phyloP scores from a whole-genome alignment of 2,329 filamentous ascomycete genomes.

The Didymella pinodella region DNA sequence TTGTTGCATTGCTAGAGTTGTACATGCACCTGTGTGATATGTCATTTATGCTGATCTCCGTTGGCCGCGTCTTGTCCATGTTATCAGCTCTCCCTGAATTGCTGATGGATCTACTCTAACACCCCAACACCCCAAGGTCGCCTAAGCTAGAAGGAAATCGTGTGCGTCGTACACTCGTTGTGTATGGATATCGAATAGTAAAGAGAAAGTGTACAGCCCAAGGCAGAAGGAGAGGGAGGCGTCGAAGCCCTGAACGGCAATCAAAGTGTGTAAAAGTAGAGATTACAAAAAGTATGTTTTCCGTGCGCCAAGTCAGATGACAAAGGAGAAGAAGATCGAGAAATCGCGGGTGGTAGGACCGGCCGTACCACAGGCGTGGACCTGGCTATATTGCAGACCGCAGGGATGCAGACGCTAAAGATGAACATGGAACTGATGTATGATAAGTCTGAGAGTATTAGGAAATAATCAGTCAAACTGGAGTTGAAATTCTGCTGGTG shows the following conservation, averaged over 20 bases:
- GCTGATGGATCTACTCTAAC: background rate
- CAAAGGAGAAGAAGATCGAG: conserved; percentile 19
- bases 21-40: conserved; percentile 5
- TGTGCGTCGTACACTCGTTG: conserved; percentile 39
- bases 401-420: conserved; percentile 27
- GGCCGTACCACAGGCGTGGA: conserved; percentile 30
- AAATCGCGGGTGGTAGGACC: conserved; percentile 33
- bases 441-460: conserved; percentile 1
- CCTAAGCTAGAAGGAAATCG: conserved; percentile 26
- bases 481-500: conserved; percentile 32
- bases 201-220: conserved; percentile 2
- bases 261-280: conserved; percentile 22
- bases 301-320: background rate
- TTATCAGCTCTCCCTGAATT: background rate
- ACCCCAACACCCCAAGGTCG: conserved; percentile 2
- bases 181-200: conserved; percentile 29
- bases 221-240: conserved; percentile 15
- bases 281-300: conserved; percentile 32
- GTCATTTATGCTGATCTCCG: background rate
- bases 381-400: conserved; percentile 21
- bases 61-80: background rate
- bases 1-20: conserved; percentile 2
- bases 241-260: conserved; percentile 20
- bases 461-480: conserved; percentile 28
- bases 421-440: conserved; percentile 11